Evolutionary conservation across 805 yeast species (phyloP).

Genomic region (Sungouiozyma ichnusensis): DNA sequence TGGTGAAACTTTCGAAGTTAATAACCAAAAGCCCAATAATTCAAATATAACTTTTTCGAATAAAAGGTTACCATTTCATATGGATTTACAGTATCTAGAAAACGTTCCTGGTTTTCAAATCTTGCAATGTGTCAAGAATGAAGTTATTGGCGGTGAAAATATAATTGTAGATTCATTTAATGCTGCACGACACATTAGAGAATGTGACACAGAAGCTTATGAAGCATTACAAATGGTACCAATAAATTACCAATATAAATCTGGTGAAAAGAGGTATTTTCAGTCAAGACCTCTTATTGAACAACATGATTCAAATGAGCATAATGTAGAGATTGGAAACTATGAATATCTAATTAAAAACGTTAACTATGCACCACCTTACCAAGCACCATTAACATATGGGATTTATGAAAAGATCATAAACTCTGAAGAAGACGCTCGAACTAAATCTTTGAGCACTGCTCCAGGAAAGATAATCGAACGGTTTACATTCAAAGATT

Average conservation of each 20-base stretch:
- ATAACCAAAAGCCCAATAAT: constrained; percentile 37
- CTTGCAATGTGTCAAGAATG: constrained; percentile 38
- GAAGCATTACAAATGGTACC: constrained; percentile 53
- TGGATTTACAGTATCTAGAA: constrained; percentile 68
- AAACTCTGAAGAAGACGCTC: constrained; percentile 10
- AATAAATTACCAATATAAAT: constrained; percentile 56
- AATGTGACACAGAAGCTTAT: constrained; percentile 51
- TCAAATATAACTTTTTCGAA: constrained; percentile 63
- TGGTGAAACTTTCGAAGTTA: constrained; percentile 62
- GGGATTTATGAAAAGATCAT: constrained; percentile 35
- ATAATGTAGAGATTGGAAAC: constrained; percentile 23
- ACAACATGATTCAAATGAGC: constrained; percentile 36
- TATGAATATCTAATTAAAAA: constrained; percentile 35
- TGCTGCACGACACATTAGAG: constrained; percentile 48
- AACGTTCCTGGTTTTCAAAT: constrained; percentile 74
- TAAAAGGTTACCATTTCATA: constrained; percentile 57
- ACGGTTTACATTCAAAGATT: constrained; percentile 39
- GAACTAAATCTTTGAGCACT: constrained; percentile 13
- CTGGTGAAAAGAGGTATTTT: constrained; percentile 51
- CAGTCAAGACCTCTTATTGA: constrained; percentile 53
- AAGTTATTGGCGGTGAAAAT: constrained; percentile 49
- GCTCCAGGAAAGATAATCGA: constrained; percentile 33
- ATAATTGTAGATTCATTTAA: constrained; percentile 60
- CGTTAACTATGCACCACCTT: constrained; percentile 71
- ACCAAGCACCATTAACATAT: constrained; percentile 66